Conservation (phyloP, 2,329 filamentous ascomycete genomes). For the Neonectria sp. region DNA sequence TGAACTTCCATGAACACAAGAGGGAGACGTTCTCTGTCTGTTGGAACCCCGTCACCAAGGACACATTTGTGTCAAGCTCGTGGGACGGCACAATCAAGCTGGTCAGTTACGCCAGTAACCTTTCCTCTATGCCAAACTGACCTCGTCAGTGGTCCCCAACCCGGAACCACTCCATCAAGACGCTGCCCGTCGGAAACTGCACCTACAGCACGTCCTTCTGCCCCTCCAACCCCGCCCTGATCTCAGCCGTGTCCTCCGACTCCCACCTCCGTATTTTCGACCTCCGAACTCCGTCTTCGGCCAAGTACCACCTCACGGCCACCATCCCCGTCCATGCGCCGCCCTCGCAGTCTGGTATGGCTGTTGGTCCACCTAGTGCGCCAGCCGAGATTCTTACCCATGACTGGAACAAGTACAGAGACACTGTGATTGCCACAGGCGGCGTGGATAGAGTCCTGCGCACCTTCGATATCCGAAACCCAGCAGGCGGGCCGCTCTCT, state of each 20-base stretch:
- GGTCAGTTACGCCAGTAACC: constrained; percentile 57
- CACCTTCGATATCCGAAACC: constrained; percentile 90
- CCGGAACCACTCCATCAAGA: constrained; percentile 80
- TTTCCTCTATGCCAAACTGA: constrained; percentile 8
- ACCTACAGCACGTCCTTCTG: constrained; percentile 95
- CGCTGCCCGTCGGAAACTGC: constrained; percentile 91
- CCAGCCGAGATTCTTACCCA: constrained; percentile 92
- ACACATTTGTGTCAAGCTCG: constrained; percentile 90
- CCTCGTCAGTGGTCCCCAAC: constrained; percentile 83
- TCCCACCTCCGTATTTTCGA: constrained; percentile 93
- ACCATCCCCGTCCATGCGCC: constrained; percentile 87
- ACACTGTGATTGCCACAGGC: constrained; percentile 86
- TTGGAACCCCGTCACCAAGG: constrained; percentile 94
- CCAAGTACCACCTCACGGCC: constrained; percentile 88
- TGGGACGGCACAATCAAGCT: constrained; percentile 98
- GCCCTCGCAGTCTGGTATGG: constrained; percentile 61
- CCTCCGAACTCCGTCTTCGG: constrained; percentile 86
- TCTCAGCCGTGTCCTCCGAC: constrained; percentile 92
- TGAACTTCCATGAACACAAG: constrained; percentile 94
- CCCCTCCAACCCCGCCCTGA: constrained; percentile 86
- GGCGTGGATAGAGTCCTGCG: constrained; percentile 91
- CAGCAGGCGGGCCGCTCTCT: constrained; percentile 78
- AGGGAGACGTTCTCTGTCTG: constrained; percentile 92
- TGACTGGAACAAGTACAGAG: constrained; percentile 99
- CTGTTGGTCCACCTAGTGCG: constrained; percentile 57